Conservation (phyloP, 257 asterid genomes). For the Prunella vulgaris region DNA sequence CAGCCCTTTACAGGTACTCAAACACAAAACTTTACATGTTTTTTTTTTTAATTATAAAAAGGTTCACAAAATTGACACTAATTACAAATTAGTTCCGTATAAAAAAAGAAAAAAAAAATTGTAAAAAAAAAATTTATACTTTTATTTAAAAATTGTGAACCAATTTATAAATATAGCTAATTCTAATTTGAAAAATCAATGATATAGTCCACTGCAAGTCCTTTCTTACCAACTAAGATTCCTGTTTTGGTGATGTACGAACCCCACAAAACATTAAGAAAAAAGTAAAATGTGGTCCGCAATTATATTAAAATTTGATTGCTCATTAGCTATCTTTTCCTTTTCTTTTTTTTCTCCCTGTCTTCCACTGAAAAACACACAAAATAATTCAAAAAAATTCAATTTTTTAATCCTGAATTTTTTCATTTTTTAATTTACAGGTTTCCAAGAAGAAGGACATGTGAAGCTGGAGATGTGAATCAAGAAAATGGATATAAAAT, state of each 20-base stretch:
- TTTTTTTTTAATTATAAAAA: too few relatives aligned
- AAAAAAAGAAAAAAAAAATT: too few relatives aligned
- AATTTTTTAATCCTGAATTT: neutral
- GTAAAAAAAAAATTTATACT: too few relatives aligned
- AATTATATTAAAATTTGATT: neutral
- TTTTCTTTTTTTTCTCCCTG: slow-evolving; percentile 12
- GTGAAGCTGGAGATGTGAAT: slow-evolving; percentile 74
- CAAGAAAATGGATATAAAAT: slow-evolving; percentile 17
- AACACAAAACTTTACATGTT: too few relatives aligned
- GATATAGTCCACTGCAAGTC: too few relatives aligned
- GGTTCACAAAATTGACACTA: too few relatives aligned
- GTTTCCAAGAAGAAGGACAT: slow-evolving; percentile 39
- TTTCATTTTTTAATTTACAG: slow-evolving; percentile 48
- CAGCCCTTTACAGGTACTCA: slow-evolving; percentile 61
- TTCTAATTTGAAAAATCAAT: too few relatives aligned
- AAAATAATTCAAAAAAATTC: slow-evolving; percentile 3
- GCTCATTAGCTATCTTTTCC: slow-evolving; percentile 32
- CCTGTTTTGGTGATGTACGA: slow-evolving; percentile 10
- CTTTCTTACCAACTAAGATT: slow-evolving; percentile 9
- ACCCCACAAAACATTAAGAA: slow-evolving; percentile 21
- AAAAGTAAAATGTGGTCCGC: slow-evolving; percentile 33
- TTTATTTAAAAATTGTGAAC: too few relatives aligned
- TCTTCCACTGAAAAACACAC: slow-evolving; percentile 32
- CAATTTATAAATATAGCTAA: too few relatives aligned
- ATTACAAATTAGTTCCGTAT: too few relatives aligned